phyloP scores from a whole-genome alignment of 2,329 filamentous ascomycete genomes.

The Cercospora beticola region DNA sequence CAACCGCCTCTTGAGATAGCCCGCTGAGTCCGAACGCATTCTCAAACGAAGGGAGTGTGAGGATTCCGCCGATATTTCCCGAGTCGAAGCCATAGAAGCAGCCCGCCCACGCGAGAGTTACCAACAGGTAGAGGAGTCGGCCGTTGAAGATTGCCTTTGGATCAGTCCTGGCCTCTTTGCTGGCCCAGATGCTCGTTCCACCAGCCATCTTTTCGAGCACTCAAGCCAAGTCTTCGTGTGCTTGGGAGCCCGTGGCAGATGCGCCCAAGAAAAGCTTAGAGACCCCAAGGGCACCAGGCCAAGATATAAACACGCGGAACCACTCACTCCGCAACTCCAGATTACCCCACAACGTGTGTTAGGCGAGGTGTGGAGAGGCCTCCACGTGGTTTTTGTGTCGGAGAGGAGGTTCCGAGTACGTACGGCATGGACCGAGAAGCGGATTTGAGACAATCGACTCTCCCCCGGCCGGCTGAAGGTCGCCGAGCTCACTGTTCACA shows the following conservation, averaged over 20 bases:
- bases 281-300: constrained; percentile 1
- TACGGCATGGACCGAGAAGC: constrained; percentile 7
- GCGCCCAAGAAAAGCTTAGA: not conserved
- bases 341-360: constrained; percentile 1
- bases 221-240: not conserved
- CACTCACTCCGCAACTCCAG: constrained; percentile 13
- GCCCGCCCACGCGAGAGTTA: constrained; percentile 23
- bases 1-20: constrained; percentile 14
- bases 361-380: constrained; percentile 4
- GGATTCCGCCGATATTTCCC: constrained; percentile 24
- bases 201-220: constrained; percentile 13
- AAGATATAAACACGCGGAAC: constrained; percentile 11
- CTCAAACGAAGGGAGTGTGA: constrained; percentile 24
- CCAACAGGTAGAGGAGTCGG: constrained; percentile 18
- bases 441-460: not conserved
- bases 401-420: constrained; percentile 8
- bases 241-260: constrained; percentile 6
- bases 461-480: not conserved
- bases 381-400: not conserved
- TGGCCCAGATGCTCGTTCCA: constrained; percentile 22
- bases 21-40: constrained; percentile 21
- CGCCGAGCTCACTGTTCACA: constrained; percentile 2
- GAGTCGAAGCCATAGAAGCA: constrained; percentile 26
- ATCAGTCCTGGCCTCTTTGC: constrained; percentile 24
- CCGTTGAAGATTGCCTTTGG: constrained; percentile 23